Evolutionary conservation across 306 rosid species (phyloP).

Genomic region (Mimosa bimucronata): DNA sequence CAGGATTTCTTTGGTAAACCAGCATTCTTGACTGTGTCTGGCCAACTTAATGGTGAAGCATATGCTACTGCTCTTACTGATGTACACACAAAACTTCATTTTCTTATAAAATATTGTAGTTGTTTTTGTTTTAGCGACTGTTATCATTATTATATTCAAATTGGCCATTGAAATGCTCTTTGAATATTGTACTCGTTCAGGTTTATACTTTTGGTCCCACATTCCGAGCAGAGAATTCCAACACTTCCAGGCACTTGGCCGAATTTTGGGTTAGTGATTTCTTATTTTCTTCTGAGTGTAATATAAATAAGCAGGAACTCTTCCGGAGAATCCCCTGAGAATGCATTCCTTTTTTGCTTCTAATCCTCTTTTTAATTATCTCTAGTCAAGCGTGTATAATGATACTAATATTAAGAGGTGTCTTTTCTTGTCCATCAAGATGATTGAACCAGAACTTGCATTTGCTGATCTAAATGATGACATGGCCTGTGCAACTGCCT

Average conservation of each 20-base stretch:
- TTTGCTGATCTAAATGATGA: conserved; percentile 96
- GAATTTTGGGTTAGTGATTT: conserved; percentile 85
- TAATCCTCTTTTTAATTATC: conserved; percentile 14
- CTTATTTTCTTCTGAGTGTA: conserved; percentile 20
- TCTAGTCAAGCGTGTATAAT: conserved; percentile 22
- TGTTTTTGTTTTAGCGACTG: neutral
- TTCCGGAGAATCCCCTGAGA: neutral
- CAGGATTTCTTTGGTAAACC: conserved; percentile 97
- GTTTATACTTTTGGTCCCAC: conserved; percentile 98
- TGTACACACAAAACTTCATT: conserved; percentile 43
- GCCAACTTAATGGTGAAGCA: conserved; percentile 97
- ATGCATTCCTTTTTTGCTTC: conserved; percentile 14
- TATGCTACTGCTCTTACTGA: conserved; percentile 97
- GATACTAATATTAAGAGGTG: conserved; percentile 21
- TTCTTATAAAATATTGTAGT: neutral
- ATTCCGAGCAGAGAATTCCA: conserved; percentile 93
- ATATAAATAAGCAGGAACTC: conserved; percentile 14
- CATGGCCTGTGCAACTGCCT: conserved; percentile 98
- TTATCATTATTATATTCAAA: conserved; percentile 20
- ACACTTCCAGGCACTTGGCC: conserved; percentile 96
- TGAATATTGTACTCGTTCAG: conserved; percentile 44
- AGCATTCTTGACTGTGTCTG: conserved; percentile 95
- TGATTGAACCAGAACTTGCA: conserved; percentile 98
- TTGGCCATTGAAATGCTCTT: conserved; percentile 32
- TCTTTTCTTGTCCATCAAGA: conserved; percentile 53